A percentile compares a stretch with the other conserved stretches of the same genome.
Conservation (phyloP, 495 filamentous ascomycete genomes). For the Geoglossum glabrum region DNA sequence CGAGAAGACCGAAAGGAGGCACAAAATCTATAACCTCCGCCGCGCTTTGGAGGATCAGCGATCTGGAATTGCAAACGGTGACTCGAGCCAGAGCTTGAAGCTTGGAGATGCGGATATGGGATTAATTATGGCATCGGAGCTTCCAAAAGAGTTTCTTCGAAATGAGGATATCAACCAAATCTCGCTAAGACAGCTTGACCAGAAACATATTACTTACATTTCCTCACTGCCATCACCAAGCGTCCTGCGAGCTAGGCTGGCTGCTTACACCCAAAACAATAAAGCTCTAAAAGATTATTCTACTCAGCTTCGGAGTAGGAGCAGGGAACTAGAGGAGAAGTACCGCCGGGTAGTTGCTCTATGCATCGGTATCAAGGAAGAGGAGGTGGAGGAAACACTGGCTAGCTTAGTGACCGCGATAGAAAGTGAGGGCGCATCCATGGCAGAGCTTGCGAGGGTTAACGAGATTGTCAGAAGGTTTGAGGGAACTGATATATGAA, state of each 20-base stretch:
- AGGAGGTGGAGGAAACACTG: constrained; percentile 40
- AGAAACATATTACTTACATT: constrained; percentile 8
- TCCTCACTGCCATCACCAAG: constrained; percentile 14
- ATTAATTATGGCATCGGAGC: constrained; percentile 24
- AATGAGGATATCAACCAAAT: constrained; percentile 10
- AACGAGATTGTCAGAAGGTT: constrained; percentile 54
- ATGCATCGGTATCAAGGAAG: constrained; percentile 44
- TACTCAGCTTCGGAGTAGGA: constrained; percentile 32
- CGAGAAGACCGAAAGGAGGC: constrained; percentile 35
- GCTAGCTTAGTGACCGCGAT: constrained; percentile 44
- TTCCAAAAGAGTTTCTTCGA: constrained; percentile 13
- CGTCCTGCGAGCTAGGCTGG: constrained; percentile 18
- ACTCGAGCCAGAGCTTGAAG: constrained; percentile 15
- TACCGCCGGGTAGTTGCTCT: constrained; percentile 50
- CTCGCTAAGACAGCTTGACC: constrained; percentile 8
- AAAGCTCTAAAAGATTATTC: constrained; percentile 22
- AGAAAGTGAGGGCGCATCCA: constrained; percentile 47
- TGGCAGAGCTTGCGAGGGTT: constrained; percentile 45
- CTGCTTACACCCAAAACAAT: constrained; percentile 30
- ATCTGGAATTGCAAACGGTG: constrained; percentile 14
- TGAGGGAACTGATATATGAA: constrained; percentile 20
- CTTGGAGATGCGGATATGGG: constrained; percentile 35
- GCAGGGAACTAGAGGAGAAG: constrained; percentile 44
- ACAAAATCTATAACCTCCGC: constrained; percentile 39
- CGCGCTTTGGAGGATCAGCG: constrained; percentile 31